Base-by-base conservation (phyloP, 2,329 filamentous ascomycete genomes). In the Botrytis porri region DNA sequence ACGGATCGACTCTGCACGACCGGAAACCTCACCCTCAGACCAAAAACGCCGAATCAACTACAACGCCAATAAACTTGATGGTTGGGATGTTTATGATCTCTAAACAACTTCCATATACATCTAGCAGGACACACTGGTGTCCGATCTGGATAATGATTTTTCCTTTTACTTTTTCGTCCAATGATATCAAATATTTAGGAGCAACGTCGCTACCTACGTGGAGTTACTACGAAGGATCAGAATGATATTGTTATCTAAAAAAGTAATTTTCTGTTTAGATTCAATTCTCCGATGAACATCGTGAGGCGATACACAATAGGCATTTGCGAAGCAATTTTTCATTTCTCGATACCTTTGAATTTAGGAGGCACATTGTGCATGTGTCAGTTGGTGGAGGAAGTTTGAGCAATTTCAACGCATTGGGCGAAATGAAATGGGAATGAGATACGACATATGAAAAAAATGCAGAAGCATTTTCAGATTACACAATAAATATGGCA, bases 71-170 rank as follows among this genome's bases (percentile, higher is more conserved):
- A 80, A 82, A 75, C 81, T 88, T 74, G 89, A 92, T 82, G 89
- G 89, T 74, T 92, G 90, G 90, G 88, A 88, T 77, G 85, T 90
- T 79, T 92, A 92, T 79, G 89, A 88, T 79, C 82, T 92, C 73
- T 90, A 78, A 82, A 65, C 48, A 67, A 69, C 60, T 54, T 37
- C 65, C 63, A 43, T 41, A 59, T 29, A 64, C 51, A 71, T 60
- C 32, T 43, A 41, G 48, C 61, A 62, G 69, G 57, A 41, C 51
- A 59, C 43, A 66, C 73, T 74, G 61, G 67, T 62, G 57, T 72
- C 43, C 70, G 41, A 71, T 77, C 78, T 79, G 76, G 77, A 80
- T 77, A 77, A 71, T 65, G 64, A 59, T 64, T 67, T 75, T 76
- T 74, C 71, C 72, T 57, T 69, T 57, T 51, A 66, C 75, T 77